Evolutionary conservation across 2,329 filamentous ascomycete species (phyloP), one percentile per base, ranked within the genome.

Genomic region (Colletotrichum brevisporum): DNA sequence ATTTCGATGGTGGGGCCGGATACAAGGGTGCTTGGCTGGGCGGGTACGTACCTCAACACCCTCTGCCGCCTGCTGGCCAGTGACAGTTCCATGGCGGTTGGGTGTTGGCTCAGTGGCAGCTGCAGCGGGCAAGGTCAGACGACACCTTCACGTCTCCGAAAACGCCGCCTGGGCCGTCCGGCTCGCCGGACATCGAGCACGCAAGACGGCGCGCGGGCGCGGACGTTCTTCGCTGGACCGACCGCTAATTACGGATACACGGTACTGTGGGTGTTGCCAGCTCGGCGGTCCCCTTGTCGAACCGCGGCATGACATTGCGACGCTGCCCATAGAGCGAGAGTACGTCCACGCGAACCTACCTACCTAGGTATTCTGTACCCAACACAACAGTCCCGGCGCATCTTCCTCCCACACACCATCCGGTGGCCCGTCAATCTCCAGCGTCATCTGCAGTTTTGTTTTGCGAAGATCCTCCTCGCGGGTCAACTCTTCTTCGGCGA

Each of bases 271-370:
- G n/a, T n/a, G n/a, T n/a, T n/a, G n/a, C n/a, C n/a, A n/a, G n/a
- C n/a, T n/a, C n/a, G n/a, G n/a, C n/a, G n/a, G 66, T 66, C 66
- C 66, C 66, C 66, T 41, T 43, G 13, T 24, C n/a, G 26, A 31
- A 36, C 47, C 64, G 52, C 59, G 55, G 66, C 54, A 60, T 53
- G 66, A 60, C 66, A 58, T 56, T 69, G 61, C 55, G 66, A 69
- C 61, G 50, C 47, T 47, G 36, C 16, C 26, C 45, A n/a, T n/a
- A 4, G 48, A 3, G 21, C 4, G 21, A 24, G 21, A 3, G 21
- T 24, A 53, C 27, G 8, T 8, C 16, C 45, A 36, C 8, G 31
- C 31, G 31, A 36, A 36, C 10, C 31, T 9, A 24, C 21, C 21
- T 24, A 24, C 4, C 4, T 24, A 3, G 21, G 21, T 36, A 36